A percentile compares a stretch with the other conserved stretches of the same genome.
These are phyloP conservation scores for Leishmania amazonensis DNA, from an alignment of 208 protist species.

Conservation along the genomic window DNA sequence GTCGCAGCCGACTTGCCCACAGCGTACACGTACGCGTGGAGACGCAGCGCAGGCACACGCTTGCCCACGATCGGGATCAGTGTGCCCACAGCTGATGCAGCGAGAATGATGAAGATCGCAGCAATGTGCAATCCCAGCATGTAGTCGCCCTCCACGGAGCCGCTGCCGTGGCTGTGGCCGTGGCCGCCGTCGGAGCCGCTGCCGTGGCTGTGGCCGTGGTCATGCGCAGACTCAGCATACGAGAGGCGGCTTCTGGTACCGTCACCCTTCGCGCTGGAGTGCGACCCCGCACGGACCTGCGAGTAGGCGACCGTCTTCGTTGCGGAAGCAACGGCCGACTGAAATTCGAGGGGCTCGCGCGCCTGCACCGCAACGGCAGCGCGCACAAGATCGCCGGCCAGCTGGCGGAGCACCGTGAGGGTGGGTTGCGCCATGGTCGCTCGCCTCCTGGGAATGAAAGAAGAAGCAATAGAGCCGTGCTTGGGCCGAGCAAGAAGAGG, in stretches of 20 bases:
- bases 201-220: background rate
- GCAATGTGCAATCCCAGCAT: slow-evolving; percentile 55
- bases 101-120: slow-evolving; percentile 71
- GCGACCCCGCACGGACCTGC: background rate
- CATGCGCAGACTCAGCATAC: background rate
- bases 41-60: slow-evolving; percentile 34
- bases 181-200: background rate
- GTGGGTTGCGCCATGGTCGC: slow-evolving; percentile 6
- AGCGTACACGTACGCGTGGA: slow-evolving; percentile 46
- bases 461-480: background rate
- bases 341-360: background rate
- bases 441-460: background rate
- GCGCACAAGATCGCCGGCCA: slow-evolving; percentile 5
- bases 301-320: background rate
- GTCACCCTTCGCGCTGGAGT: background rate
- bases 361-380: slow-evolving; percentile 3
- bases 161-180: slow-evolving; percentile 23
- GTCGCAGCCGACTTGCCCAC: slow-evolving; percentile 54
- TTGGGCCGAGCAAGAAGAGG: background rate
- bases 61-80: slow-evolving; percentile 57
- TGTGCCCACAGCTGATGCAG: slow-evolving; percentile 51
- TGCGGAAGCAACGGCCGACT: background rate
- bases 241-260: background rate
- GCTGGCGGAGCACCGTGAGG: slow-evolving; percentile 14
- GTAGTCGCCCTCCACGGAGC: slow-evolving; percentile 34